Evolutionary conservation across 73 alveolate species (phyloP), one percentile per base, ranked within the genome.

Genomic region (Stentor coeruleus): DNA sequence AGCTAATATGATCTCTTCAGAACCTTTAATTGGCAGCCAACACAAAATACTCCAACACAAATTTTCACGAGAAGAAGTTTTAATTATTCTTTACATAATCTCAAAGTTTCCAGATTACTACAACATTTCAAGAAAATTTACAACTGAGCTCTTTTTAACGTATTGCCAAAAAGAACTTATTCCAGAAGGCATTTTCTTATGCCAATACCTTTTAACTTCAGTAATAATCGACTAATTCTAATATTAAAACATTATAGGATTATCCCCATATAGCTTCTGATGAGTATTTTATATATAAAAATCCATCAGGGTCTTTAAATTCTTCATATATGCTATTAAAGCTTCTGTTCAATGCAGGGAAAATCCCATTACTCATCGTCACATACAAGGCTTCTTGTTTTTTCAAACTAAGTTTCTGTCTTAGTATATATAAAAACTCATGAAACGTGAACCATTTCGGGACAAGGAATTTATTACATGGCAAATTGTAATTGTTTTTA

Each of bases 261-360:
- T 57, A 57, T 31, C 73, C 73, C 73, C 73, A 57, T 20, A 57
- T 31, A 57, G 73, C 73, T 2, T 57, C 73, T 20, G 73, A 57
- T n/a, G 35, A 20, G 28, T 20, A 57, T 20, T 57, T 57, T 20
- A 57, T 31, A 57, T 57, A 57, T 57, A 57, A 57, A 57, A 57
- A 57, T 57, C 73, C 73, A 57, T 57, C 73, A 57, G 73, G 28
- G 28, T 57, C 73, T 2, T 57, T 57, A 57, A 57, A 57, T 31
- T 57, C 73, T 20, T 57, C 73, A 57, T 57, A 57, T 1, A 57
- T 57, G 73, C 73, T 57, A n/a, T 20, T 57, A n/a, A 57, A 20
- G 28, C 35, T 57, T 31, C 73, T 57, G 28, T 57, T 31, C 73
- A 57, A 57, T 20, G 73, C 15, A 57, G 73, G 73, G 28, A 57